These are phyloP conservation scores for Penicillium ochrochloron DNA, from an alignment of 495 filamentous ascomycete species.

Conservation along the genomic window DNA sequence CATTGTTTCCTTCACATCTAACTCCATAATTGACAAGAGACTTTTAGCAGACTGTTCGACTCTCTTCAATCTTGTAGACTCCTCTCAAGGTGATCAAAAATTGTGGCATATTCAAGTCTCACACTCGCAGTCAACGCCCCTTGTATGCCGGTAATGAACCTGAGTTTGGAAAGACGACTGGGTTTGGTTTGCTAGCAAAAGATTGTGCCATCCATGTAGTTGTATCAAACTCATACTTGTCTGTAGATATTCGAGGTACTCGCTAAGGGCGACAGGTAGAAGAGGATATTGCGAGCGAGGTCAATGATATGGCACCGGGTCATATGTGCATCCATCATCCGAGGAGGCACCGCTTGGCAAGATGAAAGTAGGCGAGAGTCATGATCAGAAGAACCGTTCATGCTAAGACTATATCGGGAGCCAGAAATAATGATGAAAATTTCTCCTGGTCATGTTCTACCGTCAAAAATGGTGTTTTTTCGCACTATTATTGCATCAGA, in stretches of 20 bases:
- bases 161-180: too few species aligned
- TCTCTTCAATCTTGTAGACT: neutral
- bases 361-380: neutral
- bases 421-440: neutral
- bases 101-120: conserved; percentile 6
- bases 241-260: conserved; percentile 27
- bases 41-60: neutral
- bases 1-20: neutral
- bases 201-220: too few species aligned
- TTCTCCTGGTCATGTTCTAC: neutral
- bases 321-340: neutral
- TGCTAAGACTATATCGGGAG: neutral
- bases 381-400: neutral
- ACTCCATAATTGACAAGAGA: neutral
- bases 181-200: too few species aligned
- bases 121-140: neutral
- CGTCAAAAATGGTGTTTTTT: neutral
- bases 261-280: conserved; percentile 29
- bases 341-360: neutral
- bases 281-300: conserved; percentile 15
- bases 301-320: neutral
- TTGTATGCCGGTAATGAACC: neutral
- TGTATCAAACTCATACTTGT: too few species aligned
- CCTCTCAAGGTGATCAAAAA: neutral
- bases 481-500: neutral